Base-by-base conservation (phyloP, 352 stramenopile genomes). In the Albugo laibachii region DNA sequence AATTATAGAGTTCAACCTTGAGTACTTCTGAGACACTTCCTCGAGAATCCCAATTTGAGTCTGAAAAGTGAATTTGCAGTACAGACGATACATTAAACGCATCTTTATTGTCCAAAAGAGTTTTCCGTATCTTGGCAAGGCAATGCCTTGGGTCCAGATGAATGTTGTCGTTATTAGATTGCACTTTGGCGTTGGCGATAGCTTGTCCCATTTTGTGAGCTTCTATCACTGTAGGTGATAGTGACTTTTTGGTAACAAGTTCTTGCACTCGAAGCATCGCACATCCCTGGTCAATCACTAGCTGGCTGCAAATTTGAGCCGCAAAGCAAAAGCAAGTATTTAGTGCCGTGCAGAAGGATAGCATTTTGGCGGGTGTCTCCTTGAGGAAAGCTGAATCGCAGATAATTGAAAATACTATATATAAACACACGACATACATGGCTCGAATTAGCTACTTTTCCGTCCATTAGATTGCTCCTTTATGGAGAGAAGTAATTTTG, bases 41-140 rank as follows among this genome's bases (percentile, higher is more conserved):
- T 45, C 77, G 56, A 0, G 66, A 65, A 41, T 83, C 70, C 70
- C 70, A 83, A 10, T 65, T 70, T 31, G 80, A 41, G 34, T 83
- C 66, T 39, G 41, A 45, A 5, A 24, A 21, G 20, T 43, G 16
- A 19, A 21, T 21, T 3, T 21, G 3, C 8, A 43, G 19, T 21
- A 43, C 16, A 10, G 16, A 21, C 8, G 2, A 8, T 8, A 8
- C 8, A 21, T 43, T 3, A 8, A 19, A 21, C 38, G 38, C 8
- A 21, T 3, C 38, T 43, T 3, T 43, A 21, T 8, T 8, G 3
- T 21, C 38, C 2, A 21, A 10, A 3, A 21, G 3, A 19, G 8
- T 8, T 43, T 8, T 43, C 8, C 8, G 3, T 8, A n/a, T 54
- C 39, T 5, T 40, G 15, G 13, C 18, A 2, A 13, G 18, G 2